phyloP scores from a whole-genome alignment of 495 filamentous ascomycete genomes.

The Chaetomium cochliodes region DNA sequence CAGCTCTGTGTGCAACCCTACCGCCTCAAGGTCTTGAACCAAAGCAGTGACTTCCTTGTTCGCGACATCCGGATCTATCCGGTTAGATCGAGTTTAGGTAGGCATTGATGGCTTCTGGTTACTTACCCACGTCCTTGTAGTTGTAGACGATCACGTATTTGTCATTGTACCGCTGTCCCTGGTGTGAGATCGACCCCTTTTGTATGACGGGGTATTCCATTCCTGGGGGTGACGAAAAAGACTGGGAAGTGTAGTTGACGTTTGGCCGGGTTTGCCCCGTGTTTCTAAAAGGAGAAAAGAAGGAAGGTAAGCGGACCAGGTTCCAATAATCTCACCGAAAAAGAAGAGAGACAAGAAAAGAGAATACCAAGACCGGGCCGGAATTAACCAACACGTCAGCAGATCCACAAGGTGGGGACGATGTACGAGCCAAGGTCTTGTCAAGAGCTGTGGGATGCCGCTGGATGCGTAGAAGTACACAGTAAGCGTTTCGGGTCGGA shows the following conservation, averaged over 20 bases:
- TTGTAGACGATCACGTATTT: conserved; percentile 5
- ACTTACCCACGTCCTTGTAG: conserved; percentile 1
- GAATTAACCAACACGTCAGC: background rate
- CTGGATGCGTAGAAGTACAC: no score
- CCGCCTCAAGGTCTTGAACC: background rate
- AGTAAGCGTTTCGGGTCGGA: no score
- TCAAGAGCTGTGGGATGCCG: no score
- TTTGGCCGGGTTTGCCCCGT: background rate
- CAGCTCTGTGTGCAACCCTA: background rate
- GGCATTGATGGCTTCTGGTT: background rate
- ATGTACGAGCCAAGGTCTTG: background rate
- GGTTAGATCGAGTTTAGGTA: background rate
- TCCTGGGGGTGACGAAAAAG: background rate
- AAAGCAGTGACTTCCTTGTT: background rate
- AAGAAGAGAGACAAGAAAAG: background rate
- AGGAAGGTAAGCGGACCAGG: background rate
- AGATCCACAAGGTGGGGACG: background rate
- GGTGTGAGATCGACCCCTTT: background rate
- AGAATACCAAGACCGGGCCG: background rate
- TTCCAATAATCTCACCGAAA: background rate
- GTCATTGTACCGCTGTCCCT: conserved; percentile 1
- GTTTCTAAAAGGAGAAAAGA: background rate
- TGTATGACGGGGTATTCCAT: background rate
- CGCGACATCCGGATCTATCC: background rate
- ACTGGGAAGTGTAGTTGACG: background rate